These are phyloP conservation scores for Chalciporus sp. DNA, from an alignment of 1,284 basidiomycete genomes.

Conservation along the genomic window DNA sequence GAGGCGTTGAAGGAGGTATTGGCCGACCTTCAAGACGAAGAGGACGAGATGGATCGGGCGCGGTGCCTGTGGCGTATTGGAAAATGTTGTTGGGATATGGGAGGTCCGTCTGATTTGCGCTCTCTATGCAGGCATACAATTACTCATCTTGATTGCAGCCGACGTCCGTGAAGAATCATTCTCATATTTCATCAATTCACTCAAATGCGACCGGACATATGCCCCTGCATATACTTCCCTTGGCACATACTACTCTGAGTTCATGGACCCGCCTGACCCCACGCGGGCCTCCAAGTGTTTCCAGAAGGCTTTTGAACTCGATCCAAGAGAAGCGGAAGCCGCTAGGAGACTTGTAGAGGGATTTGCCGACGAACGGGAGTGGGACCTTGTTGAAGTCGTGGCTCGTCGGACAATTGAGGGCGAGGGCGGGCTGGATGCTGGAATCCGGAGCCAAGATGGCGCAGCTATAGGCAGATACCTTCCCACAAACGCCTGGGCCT, in stretches of 20 bases:
- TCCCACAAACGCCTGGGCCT: slow-evolving; percentile 93
- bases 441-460: slow-evolving; percentile 49
- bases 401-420: slow-evolving; percentile 91
- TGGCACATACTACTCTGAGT: slow-evolving; percentile 86
- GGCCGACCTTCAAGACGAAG: slow-evolving; percentile 51
- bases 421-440: slow-evolving; percentile 78
- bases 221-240: slow-evolving; percentile 94
- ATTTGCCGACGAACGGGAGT: slow-evolving; percentile 92
- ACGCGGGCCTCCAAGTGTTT: slow-evolving; percentile 93
- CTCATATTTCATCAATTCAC: slow-evolving; percentile 79
- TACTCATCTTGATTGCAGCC: slow-evolving; percentile 32
- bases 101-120: slow-evolving; percentile 50
- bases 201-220: slow-evolving; percentile 78
- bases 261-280: slow-evolving; percentile 73
- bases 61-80: slow-evolving; percentile 87
- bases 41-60: slow-evolving; percentile 62
- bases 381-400: slow-evolving; percentile 95
- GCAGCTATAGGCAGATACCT: slow-evolving; percentile 55
- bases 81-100: slow-evolving; percentile 74
- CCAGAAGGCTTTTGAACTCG: slow-evolving; percentile 98
- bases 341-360: slow-evolving; percentile 84
- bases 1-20: slow-evolving; percentile 63
- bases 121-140: background rate
- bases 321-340: slow-evolving; percentile 86
- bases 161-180: slow-evolving; percentile 66